Conservation (phyloP, 1,284 basidiomycete species). For the Sanghuangporus weigelae region DNA sequence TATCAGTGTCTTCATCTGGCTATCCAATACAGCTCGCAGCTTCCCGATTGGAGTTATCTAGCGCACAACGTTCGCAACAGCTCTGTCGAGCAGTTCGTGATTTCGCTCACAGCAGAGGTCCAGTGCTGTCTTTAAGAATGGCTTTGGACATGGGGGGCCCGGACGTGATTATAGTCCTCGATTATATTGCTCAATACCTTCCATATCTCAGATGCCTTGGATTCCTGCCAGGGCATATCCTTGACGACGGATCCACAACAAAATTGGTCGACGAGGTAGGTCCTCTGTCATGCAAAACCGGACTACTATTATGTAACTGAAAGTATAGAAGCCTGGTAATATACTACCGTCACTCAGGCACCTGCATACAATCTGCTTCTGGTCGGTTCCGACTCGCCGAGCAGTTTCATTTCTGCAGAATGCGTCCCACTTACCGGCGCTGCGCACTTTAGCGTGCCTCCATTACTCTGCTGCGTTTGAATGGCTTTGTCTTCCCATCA, state of each 20-base stretch:
- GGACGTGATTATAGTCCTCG: neutral
- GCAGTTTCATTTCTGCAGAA: neutral
- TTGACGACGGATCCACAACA: neutral
- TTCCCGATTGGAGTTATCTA: neutral
- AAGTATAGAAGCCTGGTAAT: neutral
- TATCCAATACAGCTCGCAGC: neutral
- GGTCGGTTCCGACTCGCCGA: slow-evolving; percentile 3
- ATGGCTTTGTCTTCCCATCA: slow-evolving; percentile 11
- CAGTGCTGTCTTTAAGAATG: slow-evolving; percentile 1
- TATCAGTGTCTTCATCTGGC: neutral
- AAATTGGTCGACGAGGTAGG: neutral
- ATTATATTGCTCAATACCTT: neutral
- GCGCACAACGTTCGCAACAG: neutral
- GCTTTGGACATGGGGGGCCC: neutral
- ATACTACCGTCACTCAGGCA: neutral
- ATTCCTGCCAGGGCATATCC: neutral
- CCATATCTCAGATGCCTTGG: neutral
- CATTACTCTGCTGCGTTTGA: slow-evolving; percentile 12
- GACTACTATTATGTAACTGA: neutral
- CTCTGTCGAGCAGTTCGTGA: neutral
- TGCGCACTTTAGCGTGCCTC: slow-evolving; percentile 9
- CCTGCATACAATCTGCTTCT: slow-evolving; percentile 10
- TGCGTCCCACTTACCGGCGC: neutral
- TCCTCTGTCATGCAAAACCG: neutral
- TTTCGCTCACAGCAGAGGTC: neutral